Conservation (phyloP, 768 basidiomycete species). For the Pleurotus platypus region DNA sequence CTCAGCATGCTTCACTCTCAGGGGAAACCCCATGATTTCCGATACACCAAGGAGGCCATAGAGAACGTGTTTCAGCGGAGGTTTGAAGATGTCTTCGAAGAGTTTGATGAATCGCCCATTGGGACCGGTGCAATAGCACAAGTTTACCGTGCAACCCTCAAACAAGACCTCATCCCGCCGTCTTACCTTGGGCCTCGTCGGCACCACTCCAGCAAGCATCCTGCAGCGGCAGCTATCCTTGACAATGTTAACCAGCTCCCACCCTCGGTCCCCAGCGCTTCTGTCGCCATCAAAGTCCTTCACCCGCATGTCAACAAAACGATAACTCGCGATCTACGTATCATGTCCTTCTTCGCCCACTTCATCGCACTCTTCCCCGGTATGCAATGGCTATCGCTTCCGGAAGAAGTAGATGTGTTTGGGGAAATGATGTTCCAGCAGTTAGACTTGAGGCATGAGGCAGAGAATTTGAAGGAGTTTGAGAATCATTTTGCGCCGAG, state of each 20-base stretch:
- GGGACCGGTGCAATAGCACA: constrained; percentile 99
- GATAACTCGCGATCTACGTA: constrained; percentile 86
- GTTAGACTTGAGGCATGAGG: constrained; percentile 87
- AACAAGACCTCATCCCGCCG: constrained; percentile 79
- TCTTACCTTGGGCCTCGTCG: constrained; percentile 79
- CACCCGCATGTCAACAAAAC: constrained; percentile 83
- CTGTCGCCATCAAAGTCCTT: constrained; percentile 94
- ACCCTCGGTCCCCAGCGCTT: constrained; percentile 73
- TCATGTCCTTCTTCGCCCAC: constrained; percentile 91
- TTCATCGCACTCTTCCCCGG: constrained; percentile 79
- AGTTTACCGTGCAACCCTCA: constrained; percentile 87
- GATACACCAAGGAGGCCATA: constrained; percentile 77
- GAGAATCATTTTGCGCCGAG: constrained; percentile 82
- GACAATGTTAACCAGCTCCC: constrained; percentile 63
- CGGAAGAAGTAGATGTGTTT: constrained; percentile 93
- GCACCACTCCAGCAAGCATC: constrained; percentile 31
- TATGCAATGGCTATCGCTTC: constrained; percentile 94
- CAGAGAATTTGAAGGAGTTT: constrained; percentile 80
- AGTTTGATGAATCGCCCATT: constrained; percentile 83
- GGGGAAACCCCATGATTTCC: constrained; percentile 75
- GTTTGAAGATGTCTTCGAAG: constrained; percentile 88
- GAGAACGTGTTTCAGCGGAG: constrained; percentile 79
- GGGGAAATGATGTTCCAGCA: constrained; percentile 96
- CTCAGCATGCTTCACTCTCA: constrained; percentile 87
- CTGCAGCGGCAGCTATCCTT: constrained; percentile 41